These are phyloP conservation scores for Canariomyces notabilis DNA, from an alignment of 2,329 filamentous ascomycete species.

Conservation along the genomic window DNA sequence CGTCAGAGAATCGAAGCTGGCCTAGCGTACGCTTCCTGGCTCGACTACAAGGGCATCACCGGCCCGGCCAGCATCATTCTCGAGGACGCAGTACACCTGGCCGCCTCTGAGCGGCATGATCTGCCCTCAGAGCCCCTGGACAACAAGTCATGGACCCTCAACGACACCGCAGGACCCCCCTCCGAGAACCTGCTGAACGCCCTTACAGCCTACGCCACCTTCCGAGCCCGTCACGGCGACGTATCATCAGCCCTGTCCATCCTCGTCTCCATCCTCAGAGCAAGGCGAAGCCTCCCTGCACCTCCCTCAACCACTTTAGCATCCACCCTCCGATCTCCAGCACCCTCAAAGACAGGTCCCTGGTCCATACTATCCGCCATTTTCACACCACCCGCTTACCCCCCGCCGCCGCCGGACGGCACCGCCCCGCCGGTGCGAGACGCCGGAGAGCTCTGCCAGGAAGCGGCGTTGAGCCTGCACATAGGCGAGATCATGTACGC, in stretches of 20 bases:
- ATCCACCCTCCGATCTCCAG: slow-evolving; percentile 15
- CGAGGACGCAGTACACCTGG: slow-evolving; percentile 70
- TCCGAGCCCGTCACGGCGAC: slow-evolving; percentile 66
- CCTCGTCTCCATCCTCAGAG: slow-evolving; percentile 77
- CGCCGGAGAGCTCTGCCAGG: slow-evolving; percentile 67
- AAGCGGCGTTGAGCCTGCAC: slow-evolving; percentile 80
- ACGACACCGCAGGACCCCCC: slow-evolving; percentile 50
- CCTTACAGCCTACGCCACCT: slow-evolving; percentile 72
- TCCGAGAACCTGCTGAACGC: slow-evolving; percentile 70
- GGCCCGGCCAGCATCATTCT: slow-evolving; percentile 68
- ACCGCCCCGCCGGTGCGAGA: slow-evolving; percentile 61
- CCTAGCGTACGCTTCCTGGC: slow-evolving; percentile 76
- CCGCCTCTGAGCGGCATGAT: slow-evolving; percentile 52
- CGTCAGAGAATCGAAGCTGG: slow-evolving; percentile 77
- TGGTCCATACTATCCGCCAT: slow-evolving; percentile 27
- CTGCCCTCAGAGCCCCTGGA: slow-evolving; percentile 44
- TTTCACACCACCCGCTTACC: slow-evolving; percentile 56
- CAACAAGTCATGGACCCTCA: slow-evolving; percentile 57
- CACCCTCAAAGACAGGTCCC: slow-evolving; percentile 6
- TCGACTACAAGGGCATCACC: slow-evolving; percentile 67
- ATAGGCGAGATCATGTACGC: slow-evolving; percentile 91
- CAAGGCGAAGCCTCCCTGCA: slow-evolving; percentile 58
- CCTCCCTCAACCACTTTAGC: slow-evolving; percentile 26
- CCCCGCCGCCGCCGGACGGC: slow-evolving; percentile 65
- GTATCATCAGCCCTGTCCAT: slow-evolving; percentile 70